Evolutionary conservation across 2,329 filamentous ascomycete species (phyloP), one percentile per base, ranked within the genome.

Genomic region (Bertia moriformis): DNA sequence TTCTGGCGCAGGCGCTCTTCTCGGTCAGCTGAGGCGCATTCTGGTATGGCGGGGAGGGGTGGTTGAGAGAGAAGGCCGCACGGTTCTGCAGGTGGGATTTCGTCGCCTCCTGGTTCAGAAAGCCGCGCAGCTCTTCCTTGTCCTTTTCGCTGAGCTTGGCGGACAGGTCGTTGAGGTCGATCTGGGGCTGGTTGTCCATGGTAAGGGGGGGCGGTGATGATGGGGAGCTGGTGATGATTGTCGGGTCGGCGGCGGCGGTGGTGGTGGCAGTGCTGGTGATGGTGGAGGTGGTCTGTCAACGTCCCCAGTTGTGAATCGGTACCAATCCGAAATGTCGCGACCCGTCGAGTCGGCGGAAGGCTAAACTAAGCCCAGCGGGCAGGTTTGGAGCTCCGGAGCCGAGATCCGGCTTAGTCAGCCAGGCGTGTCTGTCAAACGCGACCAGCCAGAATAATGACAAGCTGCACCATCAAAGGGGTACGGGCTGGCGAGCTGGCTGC

Each of bases 61-160:
- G 33, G 32, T 38, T 41, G 4, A 24, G 10, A 18, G 32, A 29
- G 37, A 19, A 14, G 27, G 19, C 14, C 18, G 20, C 15, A 15
- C 67, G 62, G 46, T 65, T 59, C 48, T 70, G 66, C 43, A 71
- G 64, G 44, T 62, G 54, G 13, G 74, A 67, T 57, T 81, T 83
- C 53, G 83, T 77, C 35, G 65, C 63, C 57, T 83, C 78, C 48
- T 73, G 75, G 44, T 67, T 60, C 43, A 82, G 60, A 54, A 82
- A 78, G 49, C 77, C 70, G 52, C 78, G 73, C 18, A 98, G 72
- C 62, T 96, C 87, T 47, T 76, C 69, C 71, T 87, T 91, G 62
- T 94, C 87, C 53, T 73, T 72, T 43, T 84, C 78, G 51, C 73
- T 82, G 55, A 95, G 79, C 61, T 77, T 78, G 51, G 75, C 72